phyloP scores from a whole-genome alignment of 768 basidiomycete genomes.

The Lentinus tigrinus region DNA sequence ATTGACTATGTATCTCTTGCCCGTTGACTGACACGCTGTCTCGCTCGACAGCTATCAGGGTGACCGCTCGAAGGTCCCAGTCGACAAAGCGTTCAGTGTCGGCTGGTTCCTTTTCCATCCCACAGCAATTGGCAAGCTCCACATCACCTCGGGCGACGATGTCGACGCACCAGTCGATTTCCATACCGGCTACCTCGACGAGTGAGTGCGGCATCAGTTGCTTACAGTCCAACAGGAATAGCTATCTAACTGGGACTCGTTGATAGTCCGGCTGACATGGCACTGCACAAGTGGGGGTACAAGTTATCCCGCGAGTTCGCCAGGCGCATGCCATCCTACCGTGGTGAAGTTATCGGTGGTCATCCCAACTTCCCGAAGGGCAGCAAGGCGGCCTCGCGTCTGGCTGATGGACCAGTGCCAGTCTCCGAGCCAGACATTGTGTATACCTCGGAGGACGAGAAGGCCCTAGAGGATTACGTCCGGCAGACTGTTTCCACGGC shows the following conservation, averaged over 20 bases:
- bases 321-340: conserved; percentile 48
- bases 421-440: conserved; percentile 30
- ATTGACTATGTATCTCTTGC: background rate
- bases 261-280: conserved; percentile 34
- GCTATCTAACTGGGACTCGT: background rate
- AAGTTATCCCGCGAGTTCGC: conserved; percentile 54
- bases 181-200: conserved; percentile 43
- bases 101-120: conserved; percentile 43
- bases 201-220: conserved; percentile 32
- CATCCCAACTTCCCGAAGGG: conserved; percentile 33
- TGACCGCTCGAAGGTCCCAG: conserved; percentile 13
- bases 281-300: conserved; percentile 49
- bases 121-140: conserved; percentile 44
- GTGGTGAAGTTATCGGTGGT: conserved; percentile 28
- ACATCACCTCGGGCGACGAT: conserved; percentile 44
- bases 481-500: conserved; percentile 27
- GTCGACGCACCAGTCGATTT: conserved; percentile 43
- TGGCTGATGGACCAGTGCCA: conserved; percentile 22
- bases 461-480: conserved; percentile 30
- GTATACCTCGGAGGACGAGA: conserved; percentile 36
- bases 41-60: conserved; percentile 24
- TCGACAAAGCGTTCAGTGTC: conserved; percentile 29
- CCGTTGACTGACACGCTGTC: background rate
- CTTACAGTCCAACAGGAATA: background rate
- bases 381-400: conserved; percentile 23